These are phyloP conservation scores for Hypoxylon subgilvum DNA, from an alignment of 495 filamentous ascomycete genomes.

Conservation along the genomic window DNA sequence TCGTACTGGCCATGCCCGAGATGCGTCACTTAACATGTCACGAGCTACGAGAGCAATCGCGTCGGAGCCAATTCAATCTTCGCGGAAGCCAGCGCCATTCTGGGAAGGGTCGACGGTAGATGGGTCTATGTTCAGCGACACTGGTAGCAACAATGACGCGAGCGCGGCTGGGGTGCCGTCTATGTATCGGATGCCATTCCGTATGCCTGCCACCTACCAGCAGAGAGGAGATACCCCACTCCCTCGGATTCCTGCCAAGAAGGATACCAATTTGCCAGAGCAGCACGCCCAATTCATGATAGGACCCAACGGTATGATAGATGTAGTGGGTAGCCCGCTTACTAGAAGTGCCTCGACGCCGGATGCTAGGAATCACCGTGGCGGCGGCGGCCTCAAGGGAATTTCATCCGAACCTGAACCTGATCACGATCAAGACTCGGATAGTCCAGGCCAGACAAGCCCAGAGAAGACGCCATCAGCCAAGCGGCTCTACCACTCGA, in stretches of 20 bases:
- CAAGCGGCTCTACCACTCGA: conserved; percentile 39
- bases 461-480: conserved; percentile 42
- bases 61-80: conserved; percentile 37
- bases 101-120: conserved; percentile 44
- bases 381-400: conserved; percentile 26
- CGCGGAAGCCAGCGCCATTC: conserved; percentile 33
- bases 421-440: conserved; percentile 30
- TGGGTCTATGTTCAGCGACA: conserved; percentile 43
- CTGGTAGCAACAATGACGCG: conserved; percentile 40
- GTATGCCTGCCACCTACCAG: conserved; percentile 23
- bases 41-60: conserved; percentile 26
- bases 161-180: conserved; percentile 30
- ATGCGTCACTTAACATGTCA: conserved; percentile 29
- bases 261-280: conserved; percentile 11
- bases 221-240: conserved; percentile 36
- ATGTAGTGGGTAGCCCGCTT: conserved; percentile 34
- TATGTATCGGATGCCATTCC: conserved; percentile 31
- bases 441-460: conserved; percentile 37
- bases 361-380: conserved; percentile 38
- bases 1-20: conserved; percentile 31
- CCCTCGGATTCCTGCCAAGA: conserved; percentile 27
- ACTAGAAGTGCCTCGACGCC: conserved; percentile 44
- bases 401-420: conserved; percentile 28
- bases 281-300: conserved; percentile 39
- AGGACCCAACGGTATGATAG: conserved; percentile 39